Percentiles rank a stretch among this genome's conserved stretches.
Conservation (phyloP, 139 green algal species). For the Yamagishiella unicocca region DNA sequence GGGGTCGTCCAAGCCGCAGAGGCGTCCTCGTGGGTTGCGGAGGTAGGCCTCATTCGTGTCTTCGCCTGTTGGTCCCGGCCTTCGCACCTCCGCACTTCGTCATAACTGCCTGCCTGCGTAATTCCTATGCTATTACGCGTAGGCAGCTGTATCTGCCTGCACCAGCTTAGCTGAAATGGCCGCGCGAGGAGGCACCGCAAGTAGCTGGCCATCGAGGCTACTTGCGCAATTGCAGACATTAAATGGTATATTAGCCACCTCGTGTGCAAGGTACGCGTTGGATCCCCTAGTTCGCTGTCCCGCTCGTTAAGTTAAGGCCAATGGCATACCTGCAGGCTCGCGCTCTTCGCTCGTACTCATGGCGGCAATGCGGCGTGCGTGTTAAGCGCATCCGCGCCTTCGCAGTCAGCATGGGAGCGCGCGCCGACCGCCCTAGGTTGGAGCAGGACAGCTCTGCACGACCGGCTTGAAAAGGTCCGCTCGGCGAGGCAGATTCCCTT, state of each 20-base stretch:
- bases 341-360: neutral
- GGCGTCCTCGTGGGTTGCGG: neutral
- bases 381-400: neutral
- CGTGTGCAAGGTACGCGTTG: neutral
- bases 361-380: neutral
- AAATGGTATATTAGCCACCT: neutral
- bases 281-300: neutral
- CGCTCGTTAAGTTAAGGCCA: neutral
- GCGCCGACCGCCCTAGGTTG: neutral
- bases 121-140: neutral
- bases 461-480: slow-evolving; percentile 9
- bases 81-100: too few relatives aligned
- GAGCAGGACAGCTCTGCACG: neutral
- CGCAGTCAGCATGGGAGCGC: neutral
- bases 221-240: neutral
- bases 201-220: neutral
- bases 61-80: too few relatives aligned
- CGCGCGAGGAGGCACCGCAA: neutral
- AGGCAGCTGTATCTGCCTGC: slow-evolving; percentile 2
- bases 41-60: too few relatives aligned
- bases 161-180: neutral
- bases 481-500: neutral
- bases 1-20: neutral
- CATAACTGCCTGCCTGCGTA: too few relatives aligned
- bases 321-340: neutral